Evolutionary conservation across 768 basidiomycete genomes (phyloP), one percentile per base, ranked within the genome.

Genomic region (Leccinum pellstonianum): DNA sequence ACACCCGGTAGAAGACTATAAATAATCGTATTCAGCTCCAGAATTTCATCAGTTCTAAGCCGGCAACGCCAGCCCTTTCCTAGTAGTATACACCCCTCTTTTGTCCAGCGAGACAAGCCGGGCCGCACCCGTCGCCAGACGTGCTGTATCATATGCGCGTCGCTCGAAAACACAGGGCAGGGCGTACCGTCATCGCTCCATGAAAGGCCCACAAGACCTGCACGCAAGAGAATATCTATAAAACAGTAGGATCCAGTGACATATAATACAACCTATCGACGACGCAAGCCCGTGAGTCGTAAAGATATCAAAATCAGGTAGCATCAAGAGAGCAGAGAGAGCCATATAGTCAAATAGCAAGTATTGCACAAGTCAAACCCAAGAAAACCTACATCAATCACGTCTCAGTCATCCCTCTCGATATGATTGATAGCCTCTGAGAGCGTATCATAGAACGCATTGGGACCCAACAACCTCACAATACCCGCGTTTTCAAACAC

Each of bases 401-500:
- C n/a, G 47, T 31, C 33, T 66, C 54, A 64, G 15, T 64, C 52
- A 12, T 64, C 59, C 15, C 64, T 59, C 17, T 79, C 75, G 15
- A 81, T 69, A 25, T 60, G 73, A 17, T 70, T 58, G 62, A 82
- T 81, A 3, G 80, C 81, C 41, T 72, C 73, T 29, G 74, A 69
- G 15, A 82, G 73, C 50, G 79, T 80, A 57, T 76, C 73, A 57
- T 75, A 79, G 64, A 83, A 79, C 5, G 75, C 74, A 23, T 76
- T 74, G n/a, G 73, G 70, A 25, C 82, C 82, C 9, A 82, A 69
- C 43, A 82, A 63, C 46, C 65, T 61, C 14, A 77, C 71, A 33
- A 82, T 74, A 3, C 82, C 81, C 11, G 78, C 82, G 11, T 72
- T 72, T 57, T 77, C 77, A 58, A 82, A 82, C 62, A 71, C 64